Evolutionary conservation across 495 filamentous ascomycete species (phyloP), one percentile per base, ranked within the genome.

Genomic region (Neurospora cerealis): DNA sequence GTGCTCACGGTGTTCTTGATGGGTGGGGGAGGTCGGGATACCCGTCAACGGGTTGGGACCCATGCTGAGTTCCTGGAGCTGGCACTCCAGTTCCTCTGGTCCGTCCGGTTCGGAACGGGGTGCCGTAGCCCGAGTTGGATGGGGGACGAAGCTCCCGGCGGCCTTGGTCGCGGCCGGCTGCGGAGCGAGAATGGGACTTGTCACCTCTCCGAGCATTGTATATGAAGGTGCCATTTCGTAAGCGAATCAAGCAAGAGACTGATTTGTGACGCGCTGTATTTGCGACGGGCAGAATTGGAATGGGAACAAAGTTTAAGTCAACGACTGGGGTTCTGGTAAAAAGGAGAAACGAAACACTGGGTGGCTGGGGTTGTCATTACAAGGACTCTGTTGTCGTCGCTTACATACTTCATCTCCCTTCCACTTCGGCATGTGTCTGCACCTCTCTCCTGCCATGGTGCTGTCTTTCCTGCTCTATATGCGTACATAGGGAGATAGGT

Each of bases 1-100:
- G 81, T 87, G 87, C 60, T 80, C 81, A n/a, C 85, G 81, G 69
- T 83, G 79, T 37, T 81, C 81, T 0, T 75, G 79, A 70, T 82
- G 76, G 46, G 79, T 77, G 5, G 81, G 78, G 80, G 87, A 88
- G 3, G 77, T 83, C 1, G 85, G 85, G 41, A 87, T 87, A 7
- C 85, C 85, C 28, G 15, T 36, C 54, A 66, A 3, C 1, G 54
- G 54, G 15, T 66, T 66, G 54, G 54, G 28, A 9, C 54, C 54
- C 54, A 66, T 66, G 54, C 28, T 66, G 54, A 66, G 54, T 66
- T 66, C 54, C 5, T 34, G 54, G 28, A 66, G 54, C 32, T 66
- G 54, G 54, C 28, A 66, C 28, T 66, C 54, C 7, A 28, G 54
- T 9, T 17, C 54, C 28, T 34, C 28, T 8, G 54, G 5, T 34